Evolutionary conservation across 345 rosid species (phyloP).

Genomic region (Citrus sp.): DNA sequence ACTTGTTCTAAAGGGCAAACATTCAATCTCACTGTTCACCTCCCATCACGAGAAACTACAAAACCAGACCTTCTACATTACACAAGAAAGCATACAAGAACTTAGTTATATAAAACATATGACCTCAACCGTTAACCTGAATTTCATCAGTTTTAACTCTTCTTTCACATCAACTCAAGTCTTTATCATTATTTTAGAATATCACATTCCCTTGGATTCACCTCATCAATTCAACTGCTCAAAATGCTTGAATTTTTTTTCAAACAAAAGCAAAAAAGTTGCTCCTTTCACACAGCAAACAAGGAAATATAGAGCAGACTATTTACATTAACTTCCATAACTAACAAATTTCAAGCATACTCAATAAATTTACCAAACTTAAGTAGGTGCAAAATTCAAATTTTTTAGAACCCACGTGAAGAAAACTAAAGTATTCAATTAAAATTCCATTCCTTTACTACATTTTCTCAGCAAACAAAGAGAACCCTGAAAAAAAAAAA

Average conservation of each 20-base stretch:
- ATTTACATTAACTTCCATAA: neutral
- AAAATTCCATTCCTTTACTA: neutral
- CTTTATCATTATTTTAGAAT: neutral
- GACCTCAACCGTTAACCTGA: neutral
- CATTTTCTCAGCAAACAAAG: slow-evolving; percentile 11
- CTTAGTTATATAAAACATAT: neutral
- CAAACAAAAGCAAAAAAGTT: neutral
- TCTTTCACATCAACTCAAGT: neutral
- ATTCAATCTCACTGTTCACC: neutral
- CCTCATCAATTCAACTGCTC: neutral
- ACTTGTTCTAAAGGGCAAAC: neutral
- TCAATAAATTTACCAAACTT: neutral
- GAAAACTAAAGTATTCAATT: neutral
- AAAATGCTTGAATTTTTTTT: neutral
- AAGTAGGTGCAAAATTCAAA: neutral
- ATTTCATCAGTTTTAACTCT: neutral
- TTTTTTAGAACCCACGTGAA: neutral
- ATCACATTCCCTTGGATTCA: neutral
- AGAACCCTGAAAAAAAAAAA: neutral
- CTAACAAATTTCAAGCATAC: neutral
- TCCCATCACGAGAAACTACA: neutral
- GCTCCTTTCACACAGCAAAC: neutral
- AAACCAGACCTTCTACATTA: neutral
- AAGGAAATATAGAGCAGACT: neutral
- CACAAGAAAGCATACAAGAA: neutral